Conservation (phyloP, 352 stramenopile genomes). For the Pythium angustatum region DNA sequence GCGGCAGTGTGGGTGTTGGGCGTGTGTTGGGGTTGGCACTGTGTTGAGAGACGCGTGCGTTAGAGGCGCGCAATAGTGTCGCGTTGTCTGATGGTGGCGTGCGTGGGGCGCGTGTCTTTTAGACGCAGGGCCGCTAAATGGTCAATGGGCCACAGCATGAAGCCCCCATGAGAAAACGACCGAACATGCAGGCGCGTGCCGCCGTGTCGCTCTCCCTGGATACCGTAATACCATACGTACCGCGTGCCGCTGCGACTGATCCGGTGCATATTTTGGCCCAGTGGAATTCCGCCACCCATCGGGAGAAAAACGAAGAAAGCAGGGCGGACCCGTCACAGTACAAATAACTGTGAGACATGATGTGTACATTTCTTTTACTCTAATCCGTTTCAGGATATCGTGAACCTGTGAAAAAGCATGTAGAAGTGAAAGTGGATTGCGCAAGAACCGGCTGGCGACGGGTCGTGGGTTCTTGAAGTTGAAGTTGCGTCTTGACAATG, state of each 20-base stretch:
- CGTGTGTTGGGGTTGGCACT: not conserved
- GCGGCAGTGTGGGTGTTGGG: not conserved
- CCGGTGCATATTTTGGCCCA: constrained; percentile 2
- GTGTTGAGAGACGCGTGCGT: constrained; percentile 1
- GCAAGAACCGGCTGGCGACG: not conserved
- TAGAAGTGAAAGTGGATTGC: constrained; percentile 9
- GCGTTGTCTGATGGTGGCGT: not conserved
- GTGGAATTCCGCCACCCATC: not conserved
- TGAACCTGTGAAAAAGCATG: constrained; percentile 3
- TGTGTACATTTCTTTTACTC: not conserved
- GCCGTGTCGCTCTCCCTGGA: constrained; percentile 1
- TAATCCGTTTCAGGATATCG: not conserved
- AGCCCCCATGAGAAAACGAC: not conserved
- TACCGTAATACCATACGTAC: too few relatives aligned
- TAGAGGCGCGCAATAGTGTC: constrained; percentile 1
- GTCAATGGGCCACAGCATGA: not conserved
- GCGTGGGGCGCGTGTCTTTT: constrained; percentile 9
- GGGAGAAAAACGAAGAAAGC: constrained; percentile 19
- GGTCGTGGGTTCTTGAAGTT: constrained; percentile 32
- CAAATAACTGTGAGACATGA: constrained; percentile 20
- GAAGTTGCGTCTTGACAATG: constrained; percentile 37
- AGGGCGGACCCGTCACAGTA: not conserved
- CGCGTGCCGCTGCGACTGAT: constrained; percentile 28
- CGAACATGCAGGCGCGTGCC: not conserved
- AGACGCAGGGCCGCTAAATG: constrained; percentile 5